Base-by-base conservation (phyloP, 2,329 filamentous ascomycete genomes). In the Aspergillus tamarii region DNA sequence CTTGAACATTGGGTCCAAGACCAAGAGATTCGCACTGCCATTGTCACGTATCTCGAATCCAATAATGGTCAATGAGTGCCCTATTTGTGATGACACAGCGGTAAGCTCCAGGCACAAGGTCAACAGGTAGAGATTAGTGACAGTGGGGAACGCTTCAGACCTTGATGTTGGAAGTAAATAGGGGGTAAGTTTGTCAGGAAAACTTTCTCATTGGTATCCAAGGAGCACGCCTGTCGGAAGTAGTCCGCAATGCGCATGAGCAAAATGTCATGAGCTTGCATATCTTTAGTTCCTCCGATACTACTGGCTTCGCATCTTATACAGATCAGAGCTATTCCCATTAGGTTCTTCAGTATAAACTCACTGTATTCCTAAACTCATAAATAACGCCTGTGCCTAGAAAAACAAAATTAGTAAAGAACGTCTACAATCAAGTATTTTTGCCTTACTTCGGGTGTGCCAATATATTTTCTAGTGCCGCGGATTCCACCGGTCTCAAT, bases 381-480 rank as follows among this genome's bases (percentile, higher is more conserved):
- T 79, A 69, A 96, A 91, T 68, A 96, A 84, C 9, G 93, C 92
- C 76, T 94, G 87, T 7, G 91, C 93, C 90, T 93, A 59, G 36
- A 28, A 5, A 23, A 14, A 43, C 65, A 23, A 26, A 6, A 53
- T 43, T 41, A 56, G 61, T 71, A 63, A 67, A 66, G 46, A 26
- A 54, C 57, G 4, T 32, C 16, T 28, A 19, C 54, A 3, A 11
- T 21, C 30, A n/a, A 34, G 26, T 2, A 56, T 39, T 34, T 11
- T 23, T 12, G n/a, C 16, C 60, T 69, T 81, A 92, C 91, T 83
- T 98, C 94, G 10, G 92, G 89, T 1, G 94, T 97, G 19, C 94
- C 94, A 70, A 98, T 98, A 74, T 95, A 98, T 77, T 97, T 98
- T 64, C 95, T 87, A 0, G 94, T 97, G n/a, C 89, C 89, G 67